phyloP scores from a whole-genome alignment of 2,329 filamentous ascomycete genomes.

The Fusarium austroafricanum region DNA sequence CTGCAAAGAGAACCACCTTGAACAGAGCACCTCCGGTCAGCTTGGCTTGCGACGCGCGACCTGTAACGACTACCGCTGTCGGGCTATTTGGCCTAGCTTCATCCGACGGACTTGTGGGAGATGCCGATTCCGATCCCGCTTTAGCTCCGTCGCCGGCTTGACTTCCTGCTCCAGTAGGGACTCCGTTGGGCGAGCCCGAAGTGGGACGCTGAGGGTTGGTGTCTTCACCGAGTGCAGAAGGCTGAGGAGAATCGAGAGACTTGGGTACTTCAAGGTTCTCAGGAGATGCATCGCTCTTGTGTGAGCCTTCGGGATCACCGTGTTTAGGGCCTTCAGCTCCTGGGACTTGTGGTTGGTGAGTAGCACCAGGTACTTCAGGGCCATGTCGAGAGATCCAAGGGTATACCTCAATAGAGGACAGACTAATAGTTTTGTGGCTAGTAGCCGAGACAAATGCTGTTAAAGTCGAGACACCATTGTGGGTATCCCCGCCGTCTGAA shows the following conservation, averaged over 20 bases:
- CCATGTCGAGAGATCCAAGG: background rate
- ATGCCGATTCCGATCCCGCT: background rate
- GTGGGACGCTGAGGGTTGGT: background rate
- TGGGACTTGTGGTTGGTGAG: background rate
- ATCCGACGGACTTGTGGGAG: background rate
- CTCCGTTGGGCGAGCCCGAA: background rate
- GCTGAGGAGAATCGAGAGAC: too few species aligned
- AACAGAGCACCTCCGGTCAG: accelerated
- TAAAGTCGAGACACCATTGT: background rate
- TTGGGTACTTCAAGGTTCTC: background rate
- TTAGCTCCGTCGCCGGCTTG: background rate
- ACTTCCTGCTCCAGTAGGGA: background rate
- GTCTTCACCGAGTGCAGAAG: background rate
- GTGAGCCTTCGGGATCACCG: too few species aligned
- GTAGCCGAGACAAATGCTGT: background rate
- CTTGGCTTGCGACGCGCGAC: background rate
- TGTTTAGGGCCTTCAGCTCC: background rate
- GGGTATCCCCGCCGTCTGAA: background rate
- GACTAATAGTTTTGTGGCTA: background rate
- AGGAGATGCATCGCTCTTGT: too few species aligned
- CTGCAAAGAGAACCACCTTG: background rate
- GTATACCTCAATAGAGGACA: background rate
- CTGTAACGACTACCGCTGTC: background rate
- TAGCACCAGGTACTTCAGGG: background rate
- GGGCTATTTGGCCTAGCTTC: background rate